Conservation (phyloP, 495 filamentous ascomycete genomes). For the Chaetomium tenue region DNA sequence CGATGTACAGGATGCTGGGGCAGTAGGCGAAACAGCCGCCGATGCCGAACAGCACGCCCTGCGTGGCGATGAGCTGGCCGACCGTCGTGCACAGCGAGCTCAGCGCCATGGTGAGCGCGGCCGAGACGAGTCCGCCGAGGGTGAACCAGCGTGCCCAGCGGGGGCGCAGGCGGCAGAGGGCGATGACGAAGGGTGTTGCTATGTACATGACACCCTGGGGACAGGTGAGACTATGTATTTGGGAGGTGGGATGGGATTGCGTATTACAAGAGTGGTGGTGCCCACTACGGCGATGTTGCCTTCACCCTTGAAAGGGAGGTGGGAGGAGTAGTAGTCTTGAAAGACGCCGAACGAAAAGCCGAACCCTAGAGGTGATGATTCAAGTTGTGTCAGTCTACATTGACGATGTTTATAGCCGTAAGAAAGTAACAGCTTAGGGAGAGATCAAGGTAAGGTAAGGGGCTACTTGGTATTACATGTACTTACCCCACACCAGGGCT, state of each 20-base stretch:
- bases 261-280: slow-evolving; percentile 2
- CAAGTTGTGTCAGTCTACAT: neutral
- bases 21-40: slow-evolving; percentile 9
- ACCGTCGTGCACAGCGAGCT: slow-evolving; percentile 7
- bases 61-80: slow-evolving; percentile 5
- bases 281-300: neutral
- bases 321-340: slow-evolving; percentile 8
- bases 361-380: neutral
- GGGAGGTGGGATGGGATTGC: neutral
- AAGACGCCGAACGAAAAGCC: slow-evolving; percentile 13
- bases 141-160: slow-evolving; percentile 6
- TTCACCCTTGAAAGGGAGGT: neutral
- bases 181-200: neutral
- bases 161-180: neutral
- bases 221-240: too few relatives aligned
- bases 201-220: slow-evolving; percentile 10
- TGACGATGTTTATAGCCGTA: neutral
- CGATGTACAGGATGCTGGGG: slow-evolving; percentile 12
- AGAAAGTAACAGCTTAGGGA: too few relatives aligned
- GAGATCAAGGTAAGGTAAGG: too few relatives aligned
- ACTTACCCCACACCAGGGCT: slow-evolving; percentile 9
- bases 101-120: neutral
- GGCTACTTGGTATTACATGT: too few relatives aligned
- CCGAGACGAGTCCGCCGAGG: neutral
- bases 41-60: slow-evolving; percentile 8